Conservation (phyloP, 192 early-diverging fungal species). For the Backusella psychrophila region DNA sequence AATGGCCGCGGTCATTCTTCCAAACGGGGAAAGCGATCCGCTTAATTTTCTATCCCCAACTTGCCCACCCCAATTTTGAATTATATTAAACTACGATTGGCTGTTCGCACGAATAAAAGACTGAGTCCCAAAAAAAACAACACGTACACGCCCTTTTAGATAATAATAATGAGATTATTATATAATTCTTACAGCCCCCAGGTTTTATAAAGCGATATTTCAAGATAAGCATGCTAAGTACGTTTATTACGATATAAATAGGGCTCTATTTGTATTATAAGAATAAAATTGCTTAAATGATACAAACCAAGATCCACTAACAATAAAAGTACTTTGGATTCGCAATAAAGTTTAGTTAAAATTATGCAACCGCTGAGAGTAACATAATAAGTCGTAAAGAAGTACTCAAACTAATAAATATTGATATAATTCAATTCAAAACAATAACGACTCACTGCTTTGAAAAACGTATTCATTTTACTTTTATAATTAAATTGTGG, state of each 20-base stretch:
- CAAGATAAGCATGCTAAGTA: background rate
- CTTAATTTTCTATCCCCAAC: conserved; percentile 7
- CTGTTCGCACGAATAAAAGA: background rate
- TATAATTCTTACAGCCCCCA: background rate
- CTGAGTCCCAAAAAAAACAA: background rate
- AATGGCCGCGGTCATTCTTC: conserved; percentile 18
- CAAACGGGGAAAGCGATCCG: conserved; percentile 25
- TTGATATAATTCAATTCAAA: background rate
- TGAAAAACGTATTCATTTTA: background rate
- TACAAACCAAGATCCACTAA: background rate
- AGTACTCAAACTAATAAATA: background rate
- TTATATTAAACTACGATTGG: conserved; percentile 2
- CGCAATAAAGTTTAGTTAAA: background rate
- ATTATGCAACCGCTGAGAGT: background rate
- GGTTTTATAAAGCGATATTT: background rate
- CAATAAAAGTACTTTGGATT: background rate
- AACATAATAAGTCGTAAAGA: background rate
- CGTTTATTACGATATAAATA: background rate
- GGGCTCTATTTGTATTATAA: background rate
- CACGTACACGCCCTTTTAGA: conserved; percentile 3
- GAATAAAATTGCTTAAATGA: background rate
- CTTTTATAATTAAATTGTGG: background rate
- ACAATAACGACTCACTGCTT: background rate
- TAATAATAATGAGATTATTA: background rate
- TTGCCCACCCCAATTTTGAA: conserved; percentile 7